Base-by-base conservation (phyloP, 345 rosid species). In the Lepidium africanum region DNA sequence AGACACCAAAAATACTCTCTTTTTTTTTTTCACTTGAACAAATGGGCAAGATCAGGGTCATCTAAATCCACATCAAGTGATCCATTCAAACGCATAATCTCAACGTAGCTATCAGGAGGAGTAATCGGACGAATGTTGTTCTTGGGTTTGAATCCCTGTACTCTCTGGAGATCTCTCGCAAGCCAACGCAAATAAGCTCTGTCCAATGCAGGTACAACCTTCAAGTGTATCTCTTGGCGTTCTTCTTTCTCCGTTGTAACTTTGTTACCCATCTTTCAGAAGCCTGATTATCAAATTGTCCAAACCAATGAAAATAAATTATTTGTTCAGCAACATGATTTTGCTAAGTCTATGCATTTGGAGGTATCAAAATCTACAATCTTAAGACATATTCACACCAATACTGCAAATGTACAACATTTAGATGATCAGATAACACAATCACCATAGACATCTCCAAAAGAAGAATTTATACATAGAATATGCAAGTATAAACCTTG, bases 21-120 rank as follows among this genome's bases (percentile, higher is more conserved):
- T n/a, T n/a, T n/a, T n/a, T 1, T 10, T 3, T 15, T 43, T 75
- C 67, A 76, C 72, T 73, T 81, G 70, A 87, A 79, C 80, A 91
- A 37, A 78, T 89, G 91, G 30, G 85, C 83, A 5, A 88, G 78
- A 74, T 85, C 88, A 53, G 91, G 96, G 73, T 91, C 96, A 57
- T 91, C 82, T 79, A 87, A 69, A 75, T 80, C 82, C 65, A 85
- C 83, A 69, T 87, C 92, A 70, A 89, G 69, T 82, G 75, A 78
- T 38, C 96, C 94, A 49, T 87, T 79, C 53, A 84, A 61, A 41
- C 75, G 77, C 96, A 87, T 87, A 70, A 72, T 78, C 70, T 83
- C 87, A 5, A 83, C 67, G 74, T 89, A 89, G 43, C 74, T 88
- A 76, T 89, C 94, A 0, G 92, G 96, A 14, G 97, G 96, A 60